Base-by-base conservation (phyloP, 2,329 filamentous ascomycete species). In the Colletotrichum zoysiae region DNA sequence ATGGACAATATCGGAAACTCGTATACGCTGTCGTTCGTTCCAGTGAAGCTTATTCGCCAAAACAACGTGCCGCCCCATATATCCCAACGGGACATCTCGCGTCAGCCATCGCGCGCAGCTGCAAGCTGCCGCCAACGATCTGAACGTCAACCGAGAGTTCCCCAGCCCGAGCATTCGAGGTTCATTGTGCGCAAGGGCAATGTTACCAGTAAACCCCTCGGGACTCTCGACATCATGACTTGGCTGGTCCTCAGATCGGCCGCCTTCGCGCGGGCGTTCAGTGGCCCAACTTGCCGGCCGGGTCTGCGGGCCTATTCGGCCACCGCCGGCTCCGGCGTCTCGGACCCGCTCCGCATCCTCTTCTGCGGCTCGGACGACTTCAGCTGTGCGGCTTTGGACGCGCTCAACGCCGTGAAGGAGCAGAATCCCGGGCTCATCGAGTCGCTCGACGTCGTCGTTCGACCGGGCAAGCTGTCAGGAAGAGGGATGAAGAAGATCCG, bases 341-440 rank as follows among this genome's bases (percentile, higher is more conserved):
- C 86, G 0, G 86, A 90, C 5, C 93, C 94, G 3, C 85, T 99
- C 42, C 88, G 91, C 44, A 94, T 99, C 65, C 87, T 99, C 5
- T 99, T 98, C 82, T 98, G 95, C 82, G 96, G 96, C 74, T 96
- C 95, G 3, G 96, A 99, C 81, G 87, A 91, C 2, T 97, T 98
- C 82, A 98, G 95, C 83, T 92, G 92, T 77, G 88, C 88, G 64
- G 94, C 94, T 1, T 85, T 99, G 61, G 84, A 84, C 70, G 92
- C 93, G 7, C 83, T 99, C 44, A 81, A 92, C 76, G 78, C 83
- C 6, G 92, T 94, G 78, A 86, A 90, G 64, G 73, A 80, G 35
- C 78, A 77, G 65, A 86, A 86, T 67, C 86, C 83, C 8, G 82
- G 82, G 23, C 83, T 90, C 14, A 90, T 97, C 66, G 85, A 87